Evolutionary conservation across 768 basidiomycete species (phyloP), one percentile per base, ranked within the genome.

Genomic region (Sporobolomyces roseus): DNA sequence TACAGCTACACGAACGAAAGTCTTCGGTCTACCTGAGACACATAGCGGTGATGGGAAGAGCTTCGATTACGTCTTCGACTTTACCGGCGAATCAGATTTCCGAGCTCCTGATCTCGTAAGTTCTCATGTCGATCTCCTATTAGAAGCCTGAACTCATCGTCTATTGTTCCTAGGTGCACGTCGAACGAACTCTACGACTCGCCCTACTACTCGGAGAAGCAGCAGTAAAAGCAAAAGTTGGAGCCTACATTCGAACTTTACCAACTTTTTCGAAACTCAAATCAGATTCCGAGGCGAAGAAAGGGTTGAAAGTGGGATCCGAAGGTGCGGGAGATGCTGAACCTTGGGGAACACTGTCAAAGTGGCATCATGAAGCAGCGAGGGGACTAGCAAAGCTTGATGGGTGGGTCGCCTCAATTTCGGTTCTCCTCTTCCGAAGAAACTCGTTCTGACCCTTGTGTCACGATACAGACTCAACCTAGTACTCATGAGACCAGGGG

Each of bases 291-390:
- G 58, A 60, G 45, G 49, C 21, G 41, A 68, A 65, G 63, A 61
- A 65, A 55, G 63, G 45, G 19, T 38, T 35, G 4, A 58, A 59
- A 30, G 63, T 65, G 19, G 71, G 63, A 14, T 49, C n/a, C 2
- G 32, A 30, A n/a, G 65, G 53, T 1, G 50, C 46, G 10, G 45
- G 45, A 2, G 55, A 14, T 35, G 53, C 30, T 23, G 66, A 53
- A 61, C 71, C 71, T 0, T 72, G 71, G 71, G 71, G 71, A 1
- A 46, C 43, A 6, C 19, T 65, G 60, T 49, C 63, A 29, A 50
- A 58, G 4, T 68, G 66, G 71, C 49, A 51, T 7, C 71, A 72
- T 52, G 71, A 72, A 36, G 63, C 66, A 13, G 71, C 62, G 43
- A 32, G 71, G 7, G 60, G 43, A 2, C 25, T 72, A n/a, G 71